Base-by-base conservation (phyloP, 2,329 filamentous ascomycete genomes). In the Fusarium sambucinum region DNA sequence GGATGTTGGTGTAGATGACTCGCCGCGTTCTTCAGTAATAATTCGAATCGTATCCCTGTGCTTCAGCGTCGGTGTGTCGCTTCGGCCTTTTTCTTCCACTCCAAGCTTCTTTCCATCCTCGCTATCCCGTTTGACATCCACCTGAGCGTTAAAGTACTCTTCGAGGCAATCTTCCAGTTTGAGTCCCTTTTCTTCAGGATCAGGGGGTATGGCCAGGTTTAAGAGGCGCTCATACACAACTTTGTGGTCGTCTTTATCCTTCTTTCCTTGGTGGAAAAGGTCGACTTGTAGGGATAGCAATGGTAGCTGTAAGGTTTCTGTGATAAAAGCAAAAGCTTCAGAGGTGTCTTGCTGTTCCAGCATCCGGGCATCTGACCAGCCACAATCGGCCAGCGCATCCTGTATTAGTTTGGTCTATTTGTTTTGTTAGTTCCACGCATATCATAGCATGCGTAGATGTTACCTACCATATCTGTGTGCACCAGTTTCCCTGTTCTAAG, bases 291-390 rank as follows among this genome's bases (percentile, higher is more conserved):
- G 80, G 0, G 94, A 94, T 27, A 98, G 85, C 3, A 98, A 84
- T 9, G 96, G 96, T 17, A 98, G 80, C 72, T 97, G 90, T 21
- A 99, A 85, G 23, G 91, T 93, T 70, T 94, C 94, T 1, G 95
- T 97, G 68, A 99, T 94, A 77, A 97, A 97, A 0, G 90, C 92
- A 76, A 98, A 98, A 1, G 94, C 94, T 79, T 99, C 96, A 0
- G 96, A 97, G 0, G 93, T 93, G 78, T 99, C 96, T 79, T 99
- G 96, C 76, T 98, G 96, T 71, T 90, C 87, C n/a, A 92, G 76
- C 59, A 87, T 80, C 23, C 87, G 86, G 46, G 94, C 94, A 59
- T 96, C 94, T 70, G 86, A 82, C 96, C 96, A 98, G 6, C 95
- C 96, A 77, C 94, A 97, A 54, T 90, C 90, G 19, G 91, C 90